phyloP scores from a whole-genome alignment of 139 green algal genomes.

The Penium margaritaceum region DNA sequence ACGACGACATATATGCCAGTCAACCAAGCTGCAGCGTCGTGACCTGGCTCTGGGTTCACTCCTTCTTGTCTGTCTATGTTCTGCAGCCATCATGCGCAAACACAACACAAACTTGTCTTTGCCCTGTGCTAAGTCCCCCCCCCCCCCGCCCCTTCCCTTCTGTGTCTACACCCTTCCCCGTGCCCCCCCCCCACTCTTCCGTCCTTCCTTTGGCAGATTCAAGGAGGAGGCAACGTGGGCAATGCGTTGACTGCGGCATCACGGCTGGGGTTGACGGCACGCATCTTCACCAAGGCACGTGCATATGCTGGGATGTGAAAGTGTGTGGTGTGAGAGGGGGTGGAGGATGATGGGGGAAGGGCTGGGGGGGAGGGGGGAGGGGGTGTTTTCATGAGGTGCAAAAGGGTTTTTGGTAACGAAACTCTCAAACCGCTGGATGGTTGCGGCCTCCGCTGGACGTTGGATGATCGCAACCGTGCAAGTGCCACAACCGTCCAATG shows the following conservation, averaged over 20 bases:
- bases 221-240: conserved; percentile 86
- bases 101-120: too few species aligned
- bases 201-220: conserved; percentile 50
- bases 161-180: neutral
- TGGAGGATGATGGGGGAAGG: too few species aligned
- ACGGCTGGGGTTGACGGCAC: conserved; percentile 66
- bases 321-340: neutral
- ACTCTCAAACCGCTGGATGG: too few species aligned
- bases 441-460: too few species aligned
- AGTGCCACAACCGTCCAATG: too few species aligned
- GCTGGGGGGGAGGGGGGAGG: too few species aligned
- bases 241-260: conserved; percentile 87
- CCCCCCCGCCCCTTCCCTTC: neutral
- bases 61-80: neutral
- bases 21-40: too few species aligned
- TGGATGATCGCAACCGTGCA: too few species aligned
- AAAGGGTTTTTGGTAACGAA: too few species aligned
- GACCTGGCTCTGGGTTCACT: too few species aligned
- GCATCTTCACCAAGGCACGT: conserved; percentile 72
- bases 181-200: neutral
- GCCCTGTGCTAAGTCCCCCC: neutral
- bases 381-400: too few species aligned
- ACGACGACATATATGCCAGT: too few species aligned
- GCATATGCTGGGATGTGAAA: neutral
- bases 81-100: neutral